A percentile compares a stretch with the other conserved stretches of the same genome.
Evolutionary conservation across 495 filamentous ascomycete species (phyloP).

Genomic region (Penicillium salamii): DNA sequence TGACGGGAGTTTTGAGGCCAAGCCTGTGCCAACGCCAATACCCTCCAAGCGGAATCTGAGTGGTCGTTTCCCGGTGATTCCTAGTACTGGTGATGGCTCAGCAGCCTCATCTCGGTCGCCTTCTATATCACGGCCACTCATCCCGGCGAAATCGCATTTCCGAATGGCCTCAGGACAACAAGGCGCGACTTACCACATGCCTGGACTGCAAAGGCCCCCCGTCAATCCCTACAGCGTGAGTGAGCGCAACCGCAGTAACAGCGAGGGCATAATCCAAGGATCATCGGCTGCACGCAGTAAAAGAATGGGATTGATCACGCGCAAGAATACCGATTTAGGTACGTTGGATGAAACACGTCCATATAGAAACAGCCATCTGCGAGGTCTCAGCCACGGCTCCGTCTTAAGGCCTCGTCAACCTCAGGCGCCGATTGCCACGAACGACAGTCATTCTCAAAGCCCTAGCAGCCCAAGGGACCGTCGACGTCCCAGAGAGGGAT

Average conservation of each 20-base stretch:
- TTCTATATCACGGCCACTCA: conserved; percentile 63
- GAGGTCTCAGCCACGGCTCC: conserved; percentile 78
- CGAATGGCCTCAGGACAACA: conserved; percentile 71
- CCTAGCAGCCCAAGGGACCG: conserved; percentile 56
- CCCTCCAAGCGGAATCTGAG: conserved; percentile 71
- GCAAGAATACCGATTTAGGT: conserved; percentile 68
- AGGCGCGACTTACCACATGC: conserved; percentile 51
- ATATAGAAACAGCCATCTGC: conserved; percentile 75
- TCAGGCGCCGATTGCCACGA: conserved; percentile 33
- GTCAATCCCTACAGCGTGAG: conserved; percentile 65
- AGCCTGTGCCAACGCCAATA: conserved; percentile 70
- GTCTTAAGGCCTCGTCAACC: conserved; percentile 57
- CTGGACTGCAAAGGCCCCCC: conserved; percentile 61
- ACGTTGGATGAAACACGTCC: conserved; percentile 71
- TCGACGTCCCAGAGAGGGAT: conserved; percentile 49
- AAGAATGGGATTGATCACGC: conserved; percentile 83
- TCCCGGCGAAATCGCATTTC: conserved; percentile 74
- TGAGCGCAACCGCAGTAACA: conserved; percentile 86
- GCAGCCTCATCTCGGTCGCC: conserved; percentile 57
- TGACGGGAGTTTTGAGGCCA: conserved; percentile 60
- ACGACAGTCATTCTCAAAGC: conserved; percentile 52
- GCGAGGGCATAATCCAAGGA: conserved; percentile 72
- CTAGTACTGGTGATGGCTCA: conserved; percentile 52
- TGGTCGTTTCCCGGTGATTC: conserved; percentile 81
- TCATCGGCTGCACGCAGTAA: conserved; percentile 56